Base-by-base conservation (phyloP, 331 rosid species). In the Malus hybrid region DNA sequence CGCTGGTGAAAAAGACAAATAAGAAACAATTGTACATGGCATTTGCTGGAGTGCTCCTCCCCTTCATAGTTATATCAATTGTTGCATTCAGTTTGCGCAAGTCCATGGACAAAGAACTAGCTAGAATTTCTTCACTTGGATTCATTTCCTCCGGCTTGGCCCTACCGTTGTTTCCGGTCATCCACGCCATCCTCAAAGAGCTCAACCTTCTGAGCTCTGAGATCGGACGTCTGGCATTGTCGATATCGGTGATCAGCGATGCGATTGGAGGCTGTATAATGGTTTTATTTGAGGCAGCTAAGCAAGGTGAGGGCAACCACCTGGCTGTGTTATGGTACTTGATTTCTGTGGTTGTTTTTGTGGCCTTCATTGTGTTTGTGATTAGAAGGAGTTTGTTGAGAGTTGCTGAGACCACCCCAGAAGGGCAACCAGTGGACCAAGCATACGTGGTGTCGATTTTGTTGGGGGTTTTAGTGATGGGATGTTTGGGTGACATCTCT, bases 121-220 rank as follows among this genome's bases (percentile, higher is more conserved):
- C 89, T 6, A 70, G 67, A 32, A 0, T 86, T 22, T 19, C 91
- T 10, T 80, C 97, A 16, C 3, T 93, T 0, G 96, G 92, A 9
- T 80, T 73, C 7, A 5, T 93, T 10, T 16, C 88, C 9, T 34
- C 83, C 3, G 71, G 81, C 61, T 6, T 91, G 5, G 87, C 93
- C 22, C 75, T 83, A 55, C 83, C 97, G 0, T 74, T 89, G 28
- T 91, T 90, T 72, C 93, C 88, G 0, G 82, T 78, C 2, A 39
- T 93, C 8, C 83, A 79, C 80, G 69, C 72, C 31, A 18, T 87
- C 7, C 89, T 93, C 0, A 70, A 78, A 73, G 97, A 93, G 77
- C 83, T 88, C 32, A 93, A 93, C 64, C 97, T 91, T 24, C 50
- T 93, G 4, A 91, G 89, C 73, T 91, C 98, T 0, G 96, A 93